Evolutionary conservation across 345 rosid genomes (phyloP), one percentile per base, ranked within the genome.

Genomic region (Kandelia obovata): DNA sequence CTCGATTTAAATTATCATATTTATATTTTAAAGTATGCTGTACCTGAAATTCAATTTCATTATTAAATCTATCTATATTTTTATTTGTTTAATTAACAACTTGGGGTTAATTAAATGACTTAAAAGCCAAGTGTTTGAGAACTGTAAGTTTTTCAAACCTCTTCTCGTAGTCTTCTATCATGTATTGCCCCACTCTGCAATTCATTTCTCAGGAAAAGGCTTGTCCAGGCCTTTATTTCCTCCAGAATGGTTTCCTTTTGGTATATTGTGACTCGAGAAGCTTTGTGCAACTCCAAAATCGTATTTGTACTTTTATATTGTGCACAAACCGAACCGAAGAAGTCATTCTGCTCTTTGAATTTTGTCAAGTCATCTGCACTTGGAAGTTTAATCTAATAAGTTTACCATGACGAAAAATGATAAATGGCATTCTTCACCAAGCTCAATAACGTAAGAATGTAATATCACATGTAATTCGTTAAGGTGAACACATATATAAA

Each of bases 231-330:
- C 28, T 59, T 1, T 47, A 64, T 51, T 31, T 20, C 35, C 23
- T 72, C 75, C 51, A 72, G 66, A 52, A 65, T 6, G 4, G 53
- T 37, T 34, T 72, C 75, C 16, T 32, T 27, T 65, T 20, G 70
- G 21, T 28, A 58, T 43, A 72, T 72, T 8, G 67, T 13, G 16
- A 52, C 32, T 49, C 65, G 65, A 21, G 75, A 72, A 65, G 75
- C 70, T 21, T 56, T 72, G 35, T 65, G 61, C 9, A 72, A 58
- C 19, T 72, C 75, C 10, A 72, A 21, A 7, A 65, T 39, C 3
- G 70, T 49, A 15, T 20, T 72, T 23, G n/a, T 19, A 4, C 59
- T 19, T 11, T 59, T 43, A n/a, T 39, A 43, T 6, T 65, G 55
- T 15, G 19, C 35, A 37, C 25, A 43, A 4, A 10, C 10, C 0